Percentiles rank a stretch among this genome's conserved stretches.
phyloP scores from a whole-genome alignment of 345 rosid genomes.

The Noccaea caerulescens region DNA sequence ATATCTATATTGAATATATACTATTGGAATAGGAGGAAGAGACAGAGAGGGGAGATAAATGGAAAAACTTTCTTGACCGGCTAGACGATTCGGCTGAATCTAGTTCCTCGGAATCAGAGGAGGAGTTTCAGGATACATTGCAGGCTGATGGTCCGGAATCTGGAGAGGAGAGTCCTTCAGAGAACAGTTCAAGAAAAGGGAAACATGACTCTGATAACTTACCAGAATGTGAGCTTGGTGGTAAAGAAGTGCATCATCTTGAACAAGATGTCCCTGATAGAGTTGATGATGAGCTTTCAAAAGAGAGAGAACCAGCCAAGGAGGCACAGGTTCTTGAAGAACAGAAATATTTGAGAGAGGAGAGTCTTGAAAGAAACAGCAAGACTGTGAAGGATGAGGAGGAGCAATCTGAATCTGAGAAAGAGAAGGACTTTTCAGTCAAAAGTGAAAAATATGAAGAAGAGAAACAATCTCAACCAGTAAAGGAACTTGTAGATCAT shows the following conservation, averaged over 20 bases:
- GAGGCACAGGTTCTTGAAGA: conserved; percentile 42
- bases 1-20: neutral
- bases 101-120: conserved; percentile 44
- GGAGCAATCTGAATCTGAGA: conserved; percentile 34
- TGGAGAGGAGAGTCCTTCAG: conserved; percentile 39
- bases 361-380: conserved; percentile 24
- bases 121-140: conserved; percentile 46
- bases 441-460: conserved; percentile 46
- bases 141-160: conserved; percentile 40
- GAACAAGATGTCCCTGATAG: conserved; percentile 34
- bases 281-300: conserved; percentile 43
- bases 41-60: conserved; percentile 72
- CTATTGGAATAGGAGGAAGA: conserved; percentile 74
- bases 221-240: conserved; percentile 35
- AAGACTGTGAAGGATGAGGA: conserved; percentile 44
- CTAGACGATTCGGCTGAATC: conserved; percentile 39
- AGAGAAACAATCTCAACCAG: conserved; percentile 45
- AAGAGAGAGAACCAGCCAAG: conserved; percentile 39
- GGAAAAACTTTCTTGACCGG: conserved; percentile 73
- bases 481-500: conserved; percentile 42
- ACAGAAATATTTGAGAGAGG: conserved; percentile 37
- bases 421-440: conserved; percentile 37
- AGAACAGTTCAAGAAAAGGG: conserved; percentile 39
- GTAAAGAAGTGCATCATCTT: conserved; percentile 40
- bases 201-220: conserved; percentile 34